These are phyloP conservation scores for Pontederia crassipes DNA, from an alignment of 176 grass and related monocot species.

Conservation along the genomic window DNA sequence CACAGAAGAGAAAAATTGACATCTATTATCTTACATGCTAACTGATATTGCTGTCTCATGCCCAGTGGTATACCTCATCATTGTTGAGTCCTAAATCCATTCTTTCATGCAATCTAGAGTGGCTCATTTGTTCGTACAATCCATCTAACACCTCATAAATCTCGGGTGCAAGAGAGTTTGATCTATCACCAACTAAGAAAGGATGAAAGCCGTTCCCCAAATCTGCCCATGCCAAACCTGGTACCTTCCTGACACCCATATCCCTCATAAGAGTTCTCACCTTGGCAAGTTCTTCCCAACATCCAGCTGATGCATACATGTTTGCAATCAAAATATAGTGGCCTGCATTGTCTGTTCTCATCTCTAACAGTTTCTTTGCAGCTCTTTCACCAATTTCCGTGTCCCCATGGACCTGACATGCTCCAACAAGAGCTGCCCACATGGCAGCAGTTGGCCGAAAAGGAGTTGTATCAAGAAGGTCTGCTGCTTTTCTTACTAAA, in stretches of 20 bases:
- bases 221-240: conserved; percentile 56
- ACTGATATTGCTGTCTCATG: no score
- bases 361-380: conserved; percentile 63
- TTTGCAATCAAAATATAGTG: conserved; percentile 71
- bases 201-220: conserved; percentile 55
- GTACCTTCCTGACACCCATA: conserved; percentile 43
- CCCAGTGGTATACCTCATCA: no score
- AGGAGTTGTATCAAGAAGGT: conserved; percentile 29
- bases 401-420: conserved; percentile 43
- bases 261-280: conserved; percentile 53
- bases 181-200: conserved; percentile 43
- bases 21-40: no score
- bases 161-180: conserved; percentile 40
- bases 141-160: conserved; percentile 47
- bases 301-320: conserved; percentile 53
- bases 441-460: conserved; percentile 39
- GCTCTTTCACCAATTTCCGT: conserved; percentile 43
- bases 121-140: conserved; percentile 43
- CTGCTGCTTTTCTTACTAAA: conserved; percentile 44
- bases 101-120: conserved; percentile 16
- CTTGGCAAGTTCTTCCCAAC: conserved; percentile 52
- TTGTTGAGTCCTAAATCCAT: conserved; percentile 22
- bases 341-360: conserved; percentile 50
- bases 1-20: no score
- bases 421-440: conserved; percentile 52